These are phyloP conservation scores for Ophiocytium majus DNA, from an alignment of 352 stramenopile species.

Conservation along the genomic window DNA sequence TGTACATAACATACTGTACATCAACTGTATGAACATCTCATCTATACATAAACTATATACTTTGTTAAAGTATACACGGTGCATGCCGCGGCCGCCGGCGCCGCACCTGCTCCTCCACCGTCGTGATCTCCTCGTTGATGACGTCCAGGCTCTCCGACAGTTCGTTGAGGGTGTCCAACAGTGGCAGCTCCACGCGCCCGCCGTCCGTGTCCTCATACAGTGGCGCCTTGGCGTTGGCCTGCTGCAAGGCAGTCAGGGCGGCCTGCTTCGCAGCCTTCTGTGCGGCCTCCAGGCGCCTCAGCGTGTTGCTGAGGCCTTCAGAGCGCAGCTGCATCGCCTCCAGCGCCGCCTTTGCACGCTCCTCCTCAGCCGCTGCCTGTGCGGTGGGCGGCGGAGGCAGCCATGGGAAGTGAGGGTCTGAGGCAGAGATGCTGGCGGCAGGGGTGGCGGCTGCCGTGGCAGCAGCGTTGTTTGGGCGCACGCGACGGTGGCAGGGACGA, in stretches of 20 bases:
- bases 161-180: neutral
- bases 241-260: neutral
- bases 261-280: neutral
- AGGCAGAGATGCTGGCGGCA: too few relatives aligned
- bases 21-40: neutral
- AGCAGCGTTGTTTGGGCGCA: too few relatives aligned
- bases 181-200: neutral
- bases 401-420: too few relatives aligned
- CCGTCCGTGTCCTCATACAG: neutral
- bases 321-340: neutral
- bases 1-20: too few relatives aligned
- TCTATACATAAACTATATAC: neutral
- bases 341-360: neutral
- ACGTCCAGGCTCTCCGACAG: neutral
- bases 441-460: too few relatives aligned
- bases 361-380: too few relatives aligned
- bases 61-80: neutral
- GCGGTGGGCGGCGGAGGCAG: too few relatives aligned
- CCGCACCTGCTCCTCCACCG: neutral
- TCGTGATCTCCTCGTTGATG: neutral
- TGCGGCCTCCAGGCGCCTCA: neutral
- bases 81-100: neutral
- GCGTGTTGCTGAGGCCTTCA: neutral
- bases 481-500: too few relatives aligned
- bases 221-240: neutral